Percentiles rank a stretch among this genome's conserved stretches.
Conservation (phyloP, 805 yeast genomes). For the Candida takata region DNA sequence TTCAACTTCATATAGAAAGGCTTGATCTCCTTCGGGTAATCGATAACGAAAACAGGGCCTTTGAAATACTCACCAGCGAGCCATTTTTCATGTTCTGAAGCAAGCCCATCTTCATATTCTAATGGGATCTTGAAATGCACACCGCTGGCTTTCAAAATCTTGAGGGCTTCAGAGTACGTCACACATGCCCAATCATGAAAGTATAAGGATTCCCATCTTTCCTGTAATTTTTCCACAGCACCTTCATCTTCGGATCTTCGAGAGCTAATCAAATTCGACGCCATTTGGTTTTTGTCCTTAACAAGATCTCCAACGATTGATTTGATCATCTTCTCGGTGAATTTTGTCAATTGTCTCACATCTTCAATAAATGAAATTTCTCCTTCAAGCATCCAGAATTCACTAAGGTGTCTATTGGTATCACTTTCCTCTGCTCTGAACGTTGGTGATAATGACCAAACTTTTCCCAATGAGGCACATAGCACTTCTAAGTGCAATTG, state of each 20-base stretch:
- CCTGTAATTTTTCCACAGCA: slow-evolving; percentile 23
- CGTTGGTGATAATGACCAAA: slow-evolving; percentile 86
- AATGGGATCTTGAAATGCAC: slow-evolving; percentile 38
- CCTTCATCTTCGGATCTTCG: slow-evolving; percentile 31
- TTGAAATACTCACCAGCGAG: slow-evolving; percentile 62
- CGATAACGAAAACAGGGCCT: slow-evolving; percentile 81
- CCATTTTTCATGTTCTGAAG: slow-evolving; percentile 89
- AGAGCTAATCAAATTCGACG: slow-evolving; percentile 21
- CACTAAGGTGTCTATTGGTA: slow-evolving; percentile 86
- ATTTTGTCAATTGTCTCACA: slow-evolving; percentile 52
- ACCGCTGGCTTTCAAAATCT: slow-evolving; percentile 31
- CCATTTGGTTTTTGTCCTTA: slow-evolving; percentile 20
- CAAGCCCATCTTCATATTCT: slow-evolving; percentile 65
- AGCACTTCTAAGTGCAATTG: slow-evolving; percentile 86
- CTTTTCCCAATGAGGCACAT: slow-evolving; percentile 67
- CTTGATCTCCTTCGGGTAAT: slow-evolving; percentile 72
- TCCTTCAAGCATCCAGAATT: slow-evolving; percentile 97
- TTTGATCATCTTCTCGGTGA: slow-evolving; percentile 68
- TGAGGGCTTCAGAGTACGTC: slow-evolving; percentile 72
- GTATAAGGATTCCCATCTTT: slow-evolving; percentile 56
- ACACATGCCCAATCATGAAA: slow-evolving; percentile 55
- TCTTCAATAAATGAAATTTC: slow-evolving; percentile 65
- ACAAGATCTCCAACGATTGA: slow-evolving; percentile 32
- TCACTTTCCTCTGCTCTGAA: slow-evolving; percentile 91
- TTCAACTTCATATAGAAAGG: slow-evolving; percentile 87